Conservation (phyloP, 768 basidiomycete species). For the Melanogaster broomeanus region DNA sequence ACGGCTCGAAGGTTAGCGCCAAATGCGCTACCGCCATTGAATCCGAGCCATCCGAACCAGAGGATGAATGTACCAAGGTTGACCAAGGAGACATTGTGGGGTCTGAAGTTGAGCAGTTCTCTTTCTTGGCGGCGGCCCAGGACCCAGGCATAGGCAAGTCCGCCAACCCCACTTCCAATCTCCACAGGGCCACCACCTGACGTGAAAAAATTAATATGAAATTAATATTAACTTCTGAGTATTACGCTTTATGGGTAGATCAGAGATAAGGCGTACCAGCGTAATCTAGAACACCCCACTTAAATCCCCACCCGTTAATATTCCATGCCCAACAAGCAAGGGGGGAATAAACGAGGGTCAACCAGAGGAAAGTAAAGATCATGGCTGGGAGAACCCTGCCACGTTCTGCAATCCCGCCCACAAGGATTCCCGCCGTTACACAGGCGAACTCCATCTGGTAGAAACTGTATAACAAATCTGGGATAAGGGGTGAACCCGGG, state of each 20-base stretch:
- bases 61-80: slow-evolving; percentile 82
- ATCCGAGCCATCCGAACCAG: slow-evolving; percentile 89
- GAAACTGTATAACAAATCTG: slow-evolving; percentile 80
- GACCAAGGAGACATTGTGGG: slow-evolving; percentile 85
- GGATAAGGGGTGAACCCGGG: slow-evolving; percentile 79
- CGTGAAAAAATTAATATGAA: background rate
- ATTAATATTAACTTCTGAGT: slow-evolving; percentile 4
- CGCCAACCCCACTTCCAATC: slow-evolving; percentile 82
- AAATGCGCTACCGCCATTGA: slow-evolving; percentile 89
- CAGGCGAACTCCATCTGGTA: slow-evolving; percentile 89
- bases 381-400: slow-evolving; percentile 81
- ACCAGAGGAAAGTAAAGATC: slow-evolving; percentile 82
- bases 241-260: slow-evolving; percentile 3
- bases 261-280: slow-evolving; percentile 54
- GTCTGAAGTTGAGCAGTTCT: slow-evolving; percentile 77
- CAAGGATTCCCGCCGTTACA: slow-evolving; percentile 74
- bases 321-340: slow-evolving; percentile 88
- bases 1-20: slow-evolving; percentile 87
- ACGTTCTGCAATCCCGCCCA: slow-evolving; percentile 85
- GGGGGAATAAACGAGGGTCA: slow-evolving; percentile 86
- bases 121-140: slow-evolving; percentile 78
- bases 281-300: slow-evolving; percentile 85
- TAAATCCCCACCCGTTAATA: slow-evolving; percentile 79
- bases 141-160: slow-evolving; percentile 85
- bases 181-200: slow-evolving; percentile 86